phyloP scores from a whole-genome alignment of 805 yeast genomes.

The Sugiyamaella boreocaroliniensis region DNA sequence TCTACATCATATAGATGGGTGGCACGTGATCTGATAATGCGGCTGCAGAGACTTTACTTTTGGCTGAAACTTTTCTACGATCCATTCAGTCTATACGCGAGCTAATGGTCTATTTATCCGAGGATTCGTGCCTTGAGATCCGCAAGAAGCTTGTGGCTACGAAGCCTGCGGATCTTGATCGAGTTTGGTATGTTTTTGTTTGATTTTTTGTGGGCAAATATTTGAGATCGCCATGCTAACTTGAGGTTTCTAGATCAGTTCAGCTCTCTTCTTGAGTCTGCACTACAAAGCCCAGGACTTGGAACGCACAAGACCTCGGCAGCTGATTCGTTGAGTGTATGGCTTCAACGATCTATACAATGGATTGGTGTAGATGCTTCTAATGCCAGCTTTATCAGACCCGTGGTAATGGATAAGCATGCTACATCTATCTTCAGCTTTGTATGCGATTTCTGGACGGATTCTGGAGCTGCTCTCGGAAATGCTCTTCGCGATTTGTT shows the following conservation, averaged over 20 bases:
- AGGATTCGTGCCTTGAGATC: constrained; percentile 5
- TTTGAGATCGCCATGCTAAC: not conserved
- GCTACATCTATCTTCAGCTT: constrained; percentile 32
- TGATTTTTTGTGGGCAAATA: not conserved
- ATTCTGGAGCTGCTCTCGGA: constrained; percentile 61
- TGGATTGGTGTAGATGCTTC: constrained; percentile 11
- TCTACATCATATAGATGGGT: too few species aligned
- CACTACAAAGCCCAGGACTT: constrained; percentile 31
- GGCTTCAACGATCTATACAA: constrained; percentile 55
- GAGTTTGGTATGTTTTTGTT: constrained; percentile 12
- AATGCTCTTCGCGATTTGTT: constrained; percentile 63
- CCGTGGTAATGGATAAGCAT: constrained; percentile 16
- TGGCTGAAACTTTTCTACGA: not conserved
- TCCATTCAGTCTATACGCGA: not conserved
- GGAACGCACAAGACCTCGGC: constrained; percentile 38
- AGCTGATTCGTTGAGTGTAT: constrained; percentile 58
- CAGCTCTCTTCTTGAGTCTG: constrained; percentile 29
- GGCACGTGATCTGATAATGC: too few species aligned
- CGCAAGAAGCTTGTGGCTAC: constrained; percentile 12
- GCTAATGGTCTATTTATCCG: not conserved
- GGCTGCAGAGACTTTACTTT: not conserved
- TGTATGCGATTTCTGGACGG: constrained; percentile 63
- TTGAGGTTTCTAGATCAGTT: constrained; percentile 21
- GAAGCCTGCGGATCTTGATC: constrained; percentile 15
- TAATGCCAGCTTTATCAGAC: constrained; percentile 14